Percentiles rank a stretch among this genome's conserved stretches.
These are phyloP conservation scores for Tolypocladium guangdongense DNA, from an alignment of 2,329 filamentous ascomycete genomes.

Conservation along the genomic window DNA sequence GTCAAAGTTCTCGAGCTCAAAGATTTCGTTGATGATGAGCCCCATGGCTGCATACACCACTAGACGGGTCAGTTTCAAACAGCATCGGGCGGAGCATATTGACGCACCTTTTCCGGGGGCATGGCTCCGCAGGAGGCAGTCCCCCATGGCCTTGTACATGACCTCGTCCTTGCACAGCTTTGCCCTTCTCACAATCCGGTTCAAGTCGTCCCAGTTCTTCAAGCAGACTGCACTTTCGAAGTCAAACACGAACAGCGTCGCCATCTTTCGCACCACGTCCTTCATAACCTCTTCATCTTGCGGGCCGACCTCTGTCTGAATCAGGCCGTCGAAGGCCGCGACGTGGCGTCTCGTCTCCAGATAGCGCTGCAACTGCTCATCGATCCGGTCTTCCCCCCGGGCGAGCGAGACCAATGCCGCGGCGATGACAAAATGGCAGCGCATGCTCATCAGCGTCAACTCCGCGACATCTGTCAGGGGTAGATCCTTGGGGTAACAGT, in stretches of 20 bases:
- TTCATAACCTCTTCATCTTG: conserved; percentile 31
- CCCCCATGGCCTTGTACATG: conserved; percentile 53
- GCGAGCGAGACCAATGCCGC: conserved; percentile 41
- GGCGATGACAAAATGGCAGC: conserved; percentile 59
- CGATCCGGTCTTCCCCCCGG: conserved; percentile 36
- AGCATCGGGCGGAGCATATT: not conserved
- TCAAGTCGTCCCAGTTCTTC: conserved; percentile 56
- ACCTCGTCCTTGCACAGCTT: conserved; percentile 29
- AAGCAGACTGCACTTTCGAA: conserved; percentile 65
- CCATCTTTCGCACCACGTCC: conserved; percentile 51
- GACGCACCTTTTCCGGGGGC: conserved; percentile 37
- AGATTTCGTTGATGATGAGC: conserved; percentile 60
- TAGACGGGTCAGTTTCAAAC: conserved; percentile 12
- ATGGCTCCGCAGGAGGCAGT: conserved; percentile 47
- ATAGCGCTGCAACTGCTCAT: conserved; percentile 50
- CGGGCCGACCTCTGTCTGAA: conserved; percentile 27
- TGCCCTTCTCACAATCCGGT: conserved; percentile 45
- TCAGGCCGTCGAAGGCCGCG: conserved; percentile 39
- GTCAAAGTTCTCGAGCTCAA: conserved; percentile 44
- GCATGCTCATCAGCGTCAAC: conserved; percentile 47
- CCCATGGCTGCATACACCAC: conserved; percentile 45
- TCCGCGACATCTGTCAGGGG: conserved; percentile 30
- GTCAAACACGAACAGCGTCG: conserved; percentile 61
- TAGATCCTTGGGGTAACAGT: conserved; percentile 37
- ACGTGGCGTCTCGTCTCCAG: conserved; percentile 49